These are phyloP conservation scores for Irpex rosettiformis DNA, from an alignment of 1,284 basidiomycete species.

Conservation along the genomic window DNA sequence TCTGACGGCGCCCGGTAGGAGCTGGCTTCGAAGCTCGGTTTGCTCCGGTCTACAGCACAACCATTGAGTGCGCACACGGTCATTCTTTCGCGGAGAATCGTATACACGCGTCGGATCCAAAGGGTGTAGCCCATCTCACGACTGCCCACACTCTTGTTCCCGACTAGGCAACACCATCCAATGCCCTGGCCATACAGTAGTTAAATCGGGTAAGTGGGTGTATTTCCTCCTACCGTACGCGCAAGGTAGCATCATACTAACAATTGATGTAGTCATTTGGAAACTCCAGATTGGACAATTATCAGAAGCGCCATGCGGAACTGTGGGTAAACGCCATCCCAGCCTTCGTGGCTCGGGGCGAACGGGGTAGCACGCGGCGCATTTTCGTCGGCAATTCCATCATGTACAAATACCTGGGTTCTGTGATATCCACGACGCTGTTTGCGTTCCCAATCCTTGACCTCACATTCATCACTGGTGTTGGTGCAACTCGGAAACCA, in stretches of 20 bases:
- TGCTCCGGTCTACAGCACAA: neutral
- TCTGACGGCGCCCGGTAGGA: neutral
- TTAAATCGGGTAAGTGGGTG: neutral
- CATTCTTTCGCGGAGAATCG: neutral
- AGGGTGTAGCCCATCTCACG: neutral
- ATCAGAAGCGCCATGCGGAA: neutral
- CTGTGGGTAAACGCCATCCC: neutral
- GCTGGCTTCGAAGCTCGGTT: neutral
- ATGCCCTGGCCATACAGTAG: neutral
- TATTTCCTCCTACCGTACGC: neutral
- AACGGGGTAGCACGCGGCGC: neutral
- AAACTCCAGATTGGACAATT: neutral
- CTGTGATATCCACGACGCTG: neutral
- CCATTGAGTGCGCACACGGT: neutral
- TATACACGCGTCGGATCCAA: neutral
- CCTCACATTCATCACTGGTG: neutral
- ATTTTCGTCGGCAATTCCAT: neutral
- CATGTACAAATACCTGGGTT: neutral
- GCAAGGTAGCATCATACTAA: neutral
- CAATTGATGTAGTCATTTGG: neutral
- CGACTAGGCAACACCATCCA: neutral
- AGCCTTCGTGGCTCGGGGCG: neutral
- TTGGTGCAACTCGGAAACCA: constrained; percentile 15
- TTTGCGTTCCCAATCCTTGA: neutral
- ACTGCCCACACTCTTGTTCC: neutral